phyloP scores from a whole-genome alignment of 208 protist species.

The Leishmania tropica region DNA sequence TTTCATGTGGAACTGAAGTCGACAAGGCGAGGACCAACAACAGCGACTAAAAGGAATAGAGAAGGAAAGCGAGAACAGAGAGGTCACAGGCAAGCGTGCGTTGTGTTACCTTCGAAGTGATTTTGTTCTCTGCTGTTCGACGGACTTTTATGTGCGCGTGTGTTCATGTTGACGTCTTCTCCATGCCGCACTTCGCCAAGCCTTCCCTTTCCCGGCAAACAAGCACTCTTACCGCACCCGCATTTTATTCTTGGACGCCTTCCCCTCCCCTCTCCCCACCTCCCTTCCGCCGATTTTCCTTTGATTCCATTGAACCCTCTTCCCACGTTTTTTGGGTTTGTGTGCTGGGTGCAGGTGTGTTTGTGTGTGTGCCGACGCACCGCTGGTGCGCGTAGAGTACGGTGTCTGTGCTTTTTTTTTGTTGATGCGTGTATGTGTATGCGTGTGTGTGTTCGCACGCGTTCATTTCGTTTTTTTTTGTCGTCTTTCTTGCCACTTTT shows the following conservation, averaged over 20 bases:
- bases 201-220: not conserved
- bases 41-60: not conserved
- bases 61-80: too few relatives aligned
- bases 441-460: not conserved
- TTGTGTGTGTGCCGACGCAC: not conserved
- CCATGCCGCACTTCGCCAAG: not conserved
- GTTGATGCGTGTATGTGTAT: not conserved
- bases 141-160: not conserved
- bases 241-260: not conserved
- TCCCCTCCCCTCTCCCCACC: not conserved
- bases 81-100: not conserved
- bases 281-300: not conserved
- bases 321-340: not conserved
- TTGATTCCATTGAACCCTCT: not conserved
- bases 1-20: not conserved
- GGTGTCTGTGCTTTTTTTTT: not conserved
- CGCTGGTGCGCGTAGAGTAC: not conserved
- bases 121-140: not conserved
- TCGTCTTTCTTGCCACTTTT: not conserved
- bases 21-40: not conserved
- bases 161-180: not conserved
- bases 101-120: not conserved
- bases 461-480: not conserved
- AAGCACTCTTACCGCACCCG: not conserved
- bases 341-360: not conserved